Evolutionary conservation across 805 yeast species (phyloP).

Genomic region (Schwanniomyces occidentalis): DNA sequence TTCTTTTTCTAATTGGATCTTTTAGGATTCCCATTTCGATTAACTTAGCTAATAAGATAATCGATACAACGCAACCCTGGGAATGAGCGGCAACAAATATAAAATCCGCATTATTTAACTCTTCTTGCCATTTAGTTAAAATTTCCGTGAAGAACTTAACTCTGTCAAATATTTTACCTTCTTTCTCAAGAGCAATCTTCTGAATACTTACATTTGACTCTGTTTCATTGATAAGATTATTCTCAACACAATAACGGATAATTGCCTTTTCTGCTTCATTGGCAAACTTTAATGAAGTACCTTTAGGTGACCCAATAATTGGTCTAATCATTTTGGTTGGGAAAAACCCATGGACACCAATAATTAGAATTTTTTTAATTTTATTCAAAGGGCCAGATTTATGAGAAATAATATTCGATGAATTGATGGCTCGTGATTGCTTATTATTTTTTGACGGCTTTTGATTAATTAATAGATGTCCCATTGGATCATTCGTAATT

Average conservation of each 20-base stretch:
- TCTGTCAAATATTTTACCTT: constrained; percentile 85
- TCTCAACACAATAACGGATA: constrained; percentile 54
- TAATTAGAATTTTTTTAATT: constrained; percentile 66
- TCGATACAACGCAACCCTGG: constrained; percentile 92
- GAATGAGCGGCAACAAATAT: constrained; percentile 94
- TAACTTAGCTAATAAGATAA: constrained; percentile 71
- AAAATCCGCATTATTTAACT: constrained; percentile 69
- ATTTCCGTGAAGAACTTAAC: constrained; percentile 78
- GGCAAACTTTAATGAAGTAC: constrained; percentile 88
- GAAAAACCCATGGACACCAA: constrained; percentile 96
- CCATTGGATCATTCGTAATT: constrained; percentile 42
- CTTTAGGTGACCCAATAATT: constrained; percentile 92
- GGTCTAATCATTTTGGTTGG: constrained; percentile 86
- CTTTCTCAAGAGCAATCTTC: constrained; percentile 90
- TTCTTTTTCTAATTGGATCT: constrained; percentile 42
- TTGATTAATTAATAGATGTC: constrained; percentile 40
- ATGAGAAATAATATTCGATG: constrained; percentile 23
- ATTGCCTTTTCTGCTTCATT: constrained; percentile 85
- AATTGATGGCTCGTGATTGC: constrained; percentile 5
- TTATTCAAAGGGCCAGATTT: constrained; percentile 28
- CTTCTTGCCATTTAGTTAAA: constrained; percentile 64
- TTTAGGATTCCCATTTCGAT: constrained; percentile 54
- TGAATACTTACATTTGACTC: constrained; percentile 55
- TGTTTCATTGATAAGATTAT: constrained; percentile 33
- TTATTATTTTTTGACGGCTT: constrained; percentile 11